Evolutionary conservation across 768 basidiomycete species (phyloP), one percentile per base, ranked within the genome.

Genomic region (Tephrocybe sp.): DNA sequence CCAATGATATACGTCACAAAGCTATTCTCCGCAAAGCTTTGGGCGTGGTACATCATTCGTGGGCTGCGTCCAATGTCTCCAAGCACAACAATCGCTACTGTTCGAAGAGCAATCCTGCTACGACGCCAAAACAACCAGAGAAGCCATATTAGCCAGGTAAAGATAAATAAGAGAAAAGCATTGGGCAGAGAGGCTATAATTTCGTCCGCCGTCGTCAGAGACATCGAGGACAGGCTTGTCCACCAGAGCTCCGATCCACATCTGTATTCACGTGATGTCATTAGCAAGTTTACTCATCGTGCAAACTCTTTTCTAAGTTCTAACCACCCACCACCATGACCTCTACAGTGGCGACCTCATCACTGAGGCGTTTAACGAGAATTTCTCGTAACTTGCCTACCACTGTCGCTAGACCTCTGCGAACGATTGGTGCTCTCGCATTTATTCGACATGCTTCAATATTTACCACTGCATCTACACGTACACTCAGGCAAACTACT

Each of bases 11-110:
- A 81, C 1, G 92, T 92, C 52, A 79, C 70, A 66, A 91, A 97
- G 5, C 77, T 82, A 47, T 84, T 78, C 50, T 85, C 80, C 34
- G 91, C 87, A 63, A 99, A 90, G 63, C 90, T 94, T 65, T 96
- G 84, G 0, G 96, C 88, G 60, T 99, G 97, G 66, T 98, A 98
- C 92, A 98, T 96, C 92, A 98, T 98, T 48, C 97, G 78, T 10
- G 97, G 97, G 64, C 90, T 93, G 51, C 97, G 80, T 1, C 96
- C 97, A 42, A 99, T 84, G 71, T 99, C 97, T 9, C 97, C 97
- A 9, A 99, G 76, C 12, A 99, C 97, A 42, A 98, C 71, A 48
- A 98, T 83, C 4, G 84, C 89, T n/a, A 91, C 89, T 2, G 91
- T 83, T 14, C 87, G 85, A 23, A 79, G 64, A 41, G 72, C 70